Evolutionary conservation across 371 early-diverging fungal species (phyloP).

Genomic region (Rhizomucor pusillus): DNA sequence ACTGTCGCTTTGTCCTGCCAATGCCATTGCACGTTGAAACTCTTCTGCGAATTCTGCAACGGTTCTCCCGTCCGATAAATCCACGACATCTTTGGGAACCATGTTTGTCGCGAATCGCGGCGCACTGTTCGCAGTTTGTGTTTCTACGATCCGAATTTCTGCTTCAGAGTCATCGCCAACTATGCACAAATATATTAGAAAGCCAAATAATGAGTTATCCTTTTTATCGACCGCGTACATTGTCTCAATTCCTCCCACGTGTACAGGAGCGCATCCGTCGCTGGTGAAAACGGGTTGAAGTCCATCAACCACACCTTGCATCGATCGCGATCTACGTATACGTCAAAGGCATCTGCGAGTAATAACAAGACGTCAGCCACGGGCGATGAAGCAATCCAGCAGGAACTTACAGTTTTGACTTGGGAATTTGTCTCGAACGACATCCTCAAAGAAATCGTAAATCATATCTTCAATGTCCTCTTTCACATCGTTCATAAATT

Average conservation of each 20-base stretch:
- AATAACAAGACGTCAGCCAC: too few species aligned
- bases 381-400: too few species aligned
- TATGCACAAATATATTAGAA: not conserved
- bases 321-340: constrained; percentile 66
- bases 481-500: constrained; percentile 61
- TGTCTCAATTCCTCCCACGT: constrained; percentile 74
- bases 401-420: constrained; percentile 38
- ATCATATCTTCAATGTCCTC: constrained; percentile 61
- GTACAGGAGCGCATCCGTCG: constrained; percentile 80
- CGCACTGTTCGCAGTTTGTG: constrained; percentile 39
- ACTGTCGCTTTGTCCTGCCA: constrained; percentile 2
- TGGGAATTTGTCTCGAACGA: constrained; percentile 60
- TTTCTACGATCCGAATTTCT: constrained; percentile 48
- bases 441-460: constrained; percentile 60
- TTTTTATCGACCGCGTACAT: too few species aligned
- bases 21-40: constrained; percentile 50
- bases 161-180: constrained; percentile 13
- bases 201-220: too few species aligned
- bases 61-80: constrained; percentile 68
- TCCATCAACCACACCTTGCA: constrained; percentile 76
- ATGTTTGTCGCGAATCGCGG: constrained; percentile 66
- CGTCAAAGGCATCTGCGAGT: constrained; percentile 91
- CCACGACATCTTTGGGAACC: constrained; percentile 75
- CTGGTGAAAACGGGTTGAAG: constrained; percentile 80
- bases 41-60: constrained; percentile 74